Evolutionary conservation across 257 asterid species (phyloP), one percentile per base, ranked within the genome.

Genomic region (Penstemon newberryi): DNA sequence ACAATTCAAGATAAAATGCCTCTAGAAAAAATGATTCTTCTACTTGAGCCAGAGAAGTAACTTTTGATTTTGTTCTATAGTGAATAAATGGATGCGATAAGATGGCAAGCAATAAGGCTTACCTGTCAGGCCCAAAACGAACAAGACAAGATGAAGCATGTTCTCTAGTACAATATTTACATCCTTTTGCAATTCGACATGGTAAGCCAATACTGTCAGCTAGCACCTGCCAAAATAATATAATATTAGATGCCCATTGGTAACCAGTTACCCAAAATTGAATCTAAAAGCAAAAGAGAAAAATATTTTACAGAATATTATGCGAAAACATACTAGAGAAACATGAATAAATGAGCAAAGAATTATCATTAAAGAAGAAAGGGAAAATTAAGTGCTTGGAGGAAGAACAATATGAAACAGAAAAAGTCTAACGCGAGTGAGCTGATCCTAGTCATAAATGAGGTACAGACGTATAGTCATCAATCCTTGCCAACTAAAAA

Each of bases 101-200:
- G 11, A 49, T 61, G 49, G 52, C 71, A 60, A 66, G 66, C 73
- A 73, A 68, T 46, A 65, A 19, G 8, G 56, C 47, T 70, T 83
- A 94, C 99, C 96, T 94, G 77, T 91, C 96, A 55, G 71, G 75
- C 70, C 89, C 96, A 74, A 94, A 87, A 36, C 87, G 96, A 78
- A 94, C 95, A 56, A 94, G 96, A 78, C 99, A 94, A 4, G 99
- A 91, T 66, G 97, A 89, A 77, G 95, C 96, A 81, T 94, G 88
- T 39, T 82, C 85, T 73, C 91, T 81, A 9, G 69, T 78, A 76
- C 99, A 94, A 83, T 80, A 83, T 70, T 79, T 91, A 81, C 99
- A 94, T 76, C 99, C 99, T 77, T 82, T 94, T 37, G 96, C 99
- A 74, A 91, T 86, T 78, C 99, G 96, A 79, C 99, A 94, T 15